Evolutionary conservation across 2,329 filamentous ascomycete genomes (phyloP).

Genomic region (Ilyonectria mors-panacis): DNA sequence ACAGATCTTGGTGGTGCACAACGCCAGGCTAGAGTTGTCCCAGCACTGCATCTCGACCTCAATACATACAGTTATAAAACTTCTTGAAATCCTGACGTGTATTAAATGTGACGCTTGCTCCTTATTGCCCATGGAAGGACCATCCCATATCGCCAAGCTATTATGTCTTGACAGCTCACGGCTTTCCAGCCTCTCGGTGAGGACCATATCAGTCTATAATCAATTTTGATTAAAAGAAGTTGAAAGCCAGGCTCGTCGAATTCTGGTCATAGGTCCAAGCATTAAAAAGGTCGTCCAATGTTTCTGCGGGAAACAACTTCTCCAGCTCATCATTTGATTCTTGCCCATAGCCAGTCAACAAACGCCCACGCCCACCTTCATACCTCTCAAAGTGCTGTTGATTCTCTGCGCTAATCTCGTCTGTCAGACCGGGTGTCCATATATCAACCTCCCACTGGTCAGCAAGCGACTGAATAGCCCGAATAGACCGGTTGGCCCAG

Average conservation of each 20-base stretch:
- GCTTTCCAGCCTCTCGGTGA: no score
- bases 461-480: constrained; percentile 33
- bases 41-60: no score
- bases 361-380: constrained; percentile 22
- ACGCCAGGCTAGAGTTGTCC: no score
- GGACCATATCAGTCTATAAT: neutral
- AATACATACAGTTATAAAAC: no score
- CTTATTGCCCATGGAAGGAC: no score
- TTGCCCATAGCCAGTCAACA: neutral
- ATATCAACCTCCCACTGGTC: constrained; percentile 35
- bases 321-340: neutral
- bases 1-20: no score
- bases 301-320: constrained; percentile 19
- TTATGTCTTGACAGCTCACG: no score
- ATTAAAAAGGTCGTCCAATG: constrained; percentile 37
- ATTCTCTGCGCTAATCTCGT: constrained; percentile 32
- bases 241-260: constrained; percentile 29
- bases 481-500: constrained; percentile 36
- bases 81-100: no score
- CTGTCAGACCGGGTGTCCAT: constrained; percentile 26
- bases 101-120: no score
- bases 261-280: constrained; percentile 38
- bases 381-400: constrained; percentile 34
- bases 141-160: no score
- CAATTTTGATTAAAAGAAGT: constrained; percentile 30